These are phyloP conservation scores for Suhomyces canberraensis DNA, from an alignment of 805 yeast genomes.

Conservation along the genomic window DNA sequence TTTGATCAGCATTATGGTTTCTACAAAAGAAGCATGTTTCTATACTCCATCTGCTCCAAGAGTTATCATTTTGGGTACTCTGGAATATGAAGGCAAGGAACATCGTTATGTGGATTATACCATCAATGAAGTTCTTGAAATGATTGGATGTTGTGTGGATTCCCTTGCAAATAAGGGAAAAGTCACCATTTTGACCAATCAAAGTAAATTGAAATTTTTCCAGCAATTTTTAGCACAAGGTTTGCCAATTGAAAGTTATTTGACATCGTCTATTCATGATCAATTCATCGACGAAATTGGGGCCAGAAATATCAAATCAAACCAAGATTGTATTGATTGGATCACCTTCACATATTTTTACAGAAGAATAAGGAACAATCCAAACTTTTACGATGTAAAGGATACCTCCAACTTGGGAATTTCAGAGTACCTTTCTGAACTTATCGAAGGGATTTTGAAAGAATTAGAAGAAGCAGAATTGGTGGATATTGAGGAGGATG, in stretches of 20 bases:
- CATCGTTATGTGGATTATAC: slow-evolving; percentile 69
- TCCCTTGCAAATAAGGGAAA: slow-evolving; percentile 19
- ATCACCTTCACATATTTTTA: slow-evolving; percentile 80
- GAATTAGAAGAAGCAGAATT: slow-evolving; percentile 61
- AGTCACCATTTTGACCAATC: slow-evolving; percentile 56
- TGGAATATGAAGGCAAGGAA: slow-evolving; percentile 67
- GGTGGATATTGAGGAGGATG: slow-evolving; percentile 53
- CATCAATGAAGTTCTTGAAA: slow-evolving; percentile 59
- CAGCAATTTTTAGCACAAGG: slow-evolving; percentile 69
- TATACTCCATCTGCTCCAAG: slow-evolving; percentile 50
- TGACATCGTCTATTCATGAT: slow-evolving; percentile 61
- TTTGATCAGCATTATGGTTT: slow-evolving; percentile 54
- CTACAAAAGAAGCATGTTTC: slow-evolving; percentile 54
- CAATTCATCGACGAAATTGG: slow-evolving; percentile 72
- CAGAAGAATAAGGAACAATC: slow-evolving; percentile 75
- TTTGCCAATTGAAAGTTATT: slow-evolving; percentile 78
- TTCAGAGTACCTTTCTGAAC: slow-evolving; percentile 78
- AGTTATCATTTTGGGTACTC: slow-evolving; percentile 70
- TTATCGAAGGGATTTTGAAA: slow-evolving; percentile 66
- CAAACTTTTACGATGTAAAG: slow-evolving; percentile 81
- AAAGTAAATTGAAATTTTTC: slow-evolving; percentile 58
- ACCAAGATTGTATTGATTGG: slow-evolving; percentile 92
- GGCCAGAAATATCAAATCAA: slow-evolving; percentile 54
- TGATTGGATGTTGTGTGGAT: slow-evolving; percentile 51
- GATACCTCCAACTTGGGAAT: slow-evolving; percentile 64